Evolutionary conservation across 352 stramenopile genomes (phyloP).

Genomic region (Globisporangium perplexum): DNA sequence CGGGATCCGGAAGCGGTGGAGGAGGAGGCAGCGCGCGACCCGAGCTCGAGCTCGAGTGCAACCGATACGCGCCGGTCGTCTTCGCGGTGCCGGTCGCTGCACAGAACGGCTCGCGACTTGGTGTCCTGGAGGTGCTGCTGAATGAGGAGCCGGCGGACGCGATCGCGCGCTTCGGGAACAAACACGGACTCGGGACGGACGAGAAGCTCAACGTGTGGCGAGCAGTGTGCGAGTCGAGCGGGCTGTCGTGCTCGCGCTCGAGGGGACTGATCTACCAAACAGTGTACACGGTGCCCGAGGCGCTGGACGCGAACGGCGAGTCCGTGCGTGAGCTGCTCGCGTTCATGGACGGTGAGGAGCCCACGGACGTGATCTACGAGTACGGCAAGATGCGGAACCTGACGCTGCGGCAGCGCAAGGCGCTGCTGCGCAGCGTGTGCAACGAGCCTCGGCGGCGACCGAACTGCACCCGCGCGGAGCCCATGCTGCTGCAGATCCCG

Average conservation of each 20-base stretch:
- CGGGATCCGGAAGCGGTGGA: neutral
- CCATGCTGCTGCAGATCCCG: slow-evolving; percentile 66
- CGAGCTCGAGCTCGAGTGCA: slow-evolving; percentile 30
- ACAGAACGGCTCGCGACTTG: slow-evolving; percentile 55
- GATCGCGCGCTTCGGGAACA: slow-evolving; percentile 68
- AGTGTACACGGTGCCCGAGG: slow-evolving; percentile 49
- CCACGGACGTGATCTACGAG: slow-evolving; percentile 71
- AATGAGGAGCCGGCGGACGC: slow-evolving; percentile 70
- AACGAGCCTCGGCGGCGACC: slow-evolving; percentile 50
- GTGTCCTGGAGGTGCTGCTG: slow-evolving; percentile 49
- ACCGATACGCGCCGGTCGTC: slow-evolving; percentile 52
- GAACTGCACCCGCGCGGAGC: slow-evolving; percentile 75
- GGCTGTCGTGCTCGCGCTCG: slow-evolving; percentile 43
- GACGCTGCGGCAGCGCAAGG: slow-evolving; percentile 56
- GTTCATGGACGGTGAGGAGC: slow-evolving; percentile 70
- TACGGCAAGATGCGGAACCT: slow-evolving; percentile 69
- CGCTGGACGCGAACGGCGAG: neutral
- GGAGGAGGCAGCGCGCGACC: neutral
- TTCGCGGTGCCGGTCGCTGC: slow-evolving; percentile 52
- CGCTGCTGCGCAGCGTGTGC: slow-evolving; percentile 64
- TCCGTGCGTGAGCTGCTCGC: slow-evolving; percentile 37
- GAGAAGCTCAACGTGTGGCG: slow-evolving; percentile 54
- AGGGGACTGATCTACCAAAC: slow-evolving; percentile 58
- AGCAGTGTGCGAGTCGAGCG: slow-evolving; percentile 48
- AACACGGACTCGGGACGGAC: slow-evolving; percentile 42